A percentile compares a stretch with the other conserved stretches of the same genome.
Conservation (phyloP, 2,329 filamentous ascomycete genomes). For the Pseudocercospora pini-densiflorae region DNA sequence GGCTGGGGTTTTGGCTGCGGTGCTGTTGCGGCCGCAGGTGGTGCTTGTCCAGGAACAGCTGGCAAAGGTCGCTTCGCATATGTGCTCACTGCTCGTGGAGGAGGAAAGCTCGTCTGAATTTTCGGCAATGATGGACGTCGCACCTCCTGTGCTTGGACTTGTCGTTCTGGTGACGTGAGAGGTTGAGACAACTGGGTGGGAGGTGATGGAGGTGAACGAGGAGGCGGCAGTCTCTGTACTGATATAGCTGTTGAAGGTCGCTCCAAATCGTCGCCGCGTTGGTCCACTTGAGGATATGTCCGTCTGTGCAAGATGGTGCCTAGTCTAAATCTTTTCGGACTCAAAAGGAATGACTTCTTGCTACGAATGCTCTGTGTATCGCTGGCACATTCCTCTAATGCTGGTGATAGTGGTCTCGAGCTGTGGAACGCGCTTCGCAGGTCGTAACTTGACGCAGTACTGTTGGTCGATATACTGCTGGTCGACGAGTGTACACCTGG, state of each 20-base stretch:
- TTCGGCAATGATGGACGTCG: slow-evolving; percentile 34
- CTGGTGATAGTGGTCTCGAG: slow-evolving; percentile 33
- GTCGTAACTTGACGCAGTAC: slow-evolving; percentile 29
- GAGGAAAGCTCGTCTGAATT: slow-evolving; percentile 31
- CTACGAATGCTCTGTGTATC: slow-evolving; percentile 29
- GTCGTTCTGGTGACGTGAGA: background rate
- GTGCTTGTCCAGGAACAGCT: slow-evolving; percentile 21
- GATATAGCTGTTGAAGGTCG: slow-evolving; percentile 13
- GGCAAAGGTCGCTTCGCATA: slow-evolving; percentile 31
- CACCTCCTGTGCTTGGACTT: background rate
- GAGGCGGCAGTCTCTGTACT: slow-evolving; percentile 7
- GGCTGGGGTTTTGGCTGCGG: slow-evolving; percentile 11
- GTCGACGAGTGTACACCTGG: slow-evolving; percentile 34
- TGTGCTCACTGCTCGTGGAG: slow-evolving; percentile 27
- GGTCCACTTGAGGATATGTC: slow-evolving; percentile 32
- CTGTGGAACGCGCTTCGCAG: slow-evolving; percentile 27
- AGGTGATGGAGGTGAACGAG: slow-evolving; percentile 20
- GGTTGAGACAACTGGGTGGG: background rate
- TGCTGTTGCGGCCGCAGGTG: slow-evolving; percentile 2
- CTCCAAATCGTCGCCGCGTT: slow-evolving; percentile 15
- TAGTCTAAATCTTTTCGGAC: slow-evolving; percentile 28
- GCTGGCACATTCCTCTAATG: slow-evolving; percentile 31
- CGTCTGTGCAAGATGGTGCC: slow-evolving; percentile 31
- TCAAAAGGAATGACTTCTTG: slow-evolving; percentile 30
- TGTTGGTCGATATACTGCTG: slow-evolving; percentile 35